A percentile compares a stretch with the other conserved stretches of the same genome.
These are phyloP conservation scores for Kluyveromyces lactis DNA, from an alignment of 805 yeast species.

Conservation along the genomic window DNA sequence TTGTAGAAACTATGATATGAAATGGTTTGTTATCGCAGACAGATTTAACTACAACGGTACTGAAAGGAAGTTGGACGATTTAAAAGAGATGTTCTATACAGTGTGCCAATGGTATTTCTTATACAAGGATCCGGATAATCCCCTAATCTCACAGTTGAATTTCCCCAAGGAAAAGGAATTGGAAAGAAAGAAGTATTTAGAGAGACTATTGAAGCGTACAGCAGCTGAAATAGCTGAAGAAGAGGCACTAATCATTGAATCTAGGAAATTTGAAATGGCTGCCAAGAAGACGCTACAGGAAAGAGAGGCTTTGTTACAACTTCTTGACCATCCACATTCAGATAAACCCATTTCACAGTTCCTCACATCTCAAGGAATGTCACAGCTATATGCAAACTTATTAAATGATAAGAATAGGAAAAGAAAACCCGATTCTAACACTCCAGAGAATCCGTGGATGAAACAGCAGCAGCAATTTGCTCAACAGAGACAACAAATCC, in stretches of 20 bases:
- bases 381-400: slow-evolving; percentile 74
- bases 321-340: slow-evolving; percentile 81
- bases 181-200: slow-evolving; percentile 74
- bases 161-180: slow-evolving; percentile 65
- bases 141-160: slow-evolving; percentile 53
- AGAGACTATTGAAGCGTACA: slow-evolving; percentile 66
- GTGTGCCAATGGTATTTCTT: slow-evolving; percentile 51
- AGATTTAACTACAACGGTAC: slow-evolving; percentile 34
- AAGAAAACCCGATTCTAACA: slow-evolving; percentile 34
- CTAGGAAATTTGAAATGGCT: slow-evolving; percentile 83
- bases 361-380: slow-evolving; percentile 78
- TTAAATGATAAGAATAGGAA: slow-evolving; percentile 58
- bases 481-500: slow-evolving; percentile 28
- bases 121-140: slow-evolving; percentile 37
- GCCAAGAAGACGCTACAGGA: slow-evolving; percentile 84
- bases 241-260: slow-evolving; percentile 87
- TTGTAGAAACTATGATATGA: slow-evolving; percentile 42
- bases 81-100: slow-evolving; percentile 72
- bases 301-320: slow-evolving; percentile 65
- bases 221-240: slow-evolving; percentile 99
- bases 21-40: slow-evolving; percentile 63
- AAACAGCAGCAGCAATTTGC: slow-evolving; percentile 36
- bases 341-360: slow-evolving; percentile 70
- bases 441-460: slow-evolving; percentile 39
- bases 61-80: slow-evolving; percentile 58